Evolutionary conservation across 495 filamentous ascomycete species (phyloP), one percentile per base, ranked within the genome.

Genomic region (Stereocaulon alpinum): DNA sequence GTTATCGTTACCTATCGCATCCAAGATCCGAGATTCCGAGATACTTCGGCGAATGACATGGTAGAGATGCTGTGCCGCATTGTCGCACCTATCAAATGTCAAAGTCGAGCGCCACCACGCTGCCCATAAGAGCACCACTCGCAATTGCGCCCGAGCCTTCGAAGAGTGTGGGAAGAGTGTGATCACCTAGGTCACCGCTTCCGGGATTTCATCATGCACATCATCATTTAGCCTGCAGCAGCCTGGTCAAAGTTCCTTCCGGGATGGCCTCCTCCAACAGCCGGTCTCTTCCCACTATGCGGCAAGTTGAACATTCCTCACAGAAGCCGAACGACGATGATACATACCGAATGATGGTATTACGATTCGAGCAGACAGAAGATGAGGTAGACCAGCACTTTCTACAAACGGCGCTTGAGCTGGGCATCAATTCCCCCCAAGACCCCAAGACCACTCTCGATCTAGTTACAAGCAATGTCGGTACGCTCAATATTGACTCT

Each of bases 291-390:
- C 55, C 61, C 34, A 50, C 53, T 29, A 50, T 42, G 24, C 49
- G 56, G 56, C 32, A 57, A 6, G 6, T 45, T 20, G 2, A 56
- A 4, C 14, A 27, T 30, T 17, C 44, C 32, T 51, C 43, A 3
- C 14, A 17, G 30, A 44, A 61, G 20, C 42, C 34, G 34, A 43
- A 49, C n/a, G 61, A 65, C 27, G 56, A 54, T 41, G 59, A 66
- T 54, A 55, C 58, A 0, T 68, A 68, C 49, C 67, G 61, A 15
- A 61, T 68, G 40, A 68, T 52, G 63, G 66, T 68, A 12, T 56
- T 68, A 22, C 58, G 59, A 47, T 55, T 60, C 41, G 45, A 63
- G 4, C 27, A 63, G 52, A 65, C 61, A n/a, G 66, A 68, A 51
- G 63, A 66, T 17, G 63, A 65, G 40, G 44, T 66, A 6, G 66